Percentiles rank a stretch among this genome's conserved stretches.
phyloP scores from a whole-genome alignment of 2,329 filamentous ascomycete species.

The Zopfia rhizophila region DNA sequence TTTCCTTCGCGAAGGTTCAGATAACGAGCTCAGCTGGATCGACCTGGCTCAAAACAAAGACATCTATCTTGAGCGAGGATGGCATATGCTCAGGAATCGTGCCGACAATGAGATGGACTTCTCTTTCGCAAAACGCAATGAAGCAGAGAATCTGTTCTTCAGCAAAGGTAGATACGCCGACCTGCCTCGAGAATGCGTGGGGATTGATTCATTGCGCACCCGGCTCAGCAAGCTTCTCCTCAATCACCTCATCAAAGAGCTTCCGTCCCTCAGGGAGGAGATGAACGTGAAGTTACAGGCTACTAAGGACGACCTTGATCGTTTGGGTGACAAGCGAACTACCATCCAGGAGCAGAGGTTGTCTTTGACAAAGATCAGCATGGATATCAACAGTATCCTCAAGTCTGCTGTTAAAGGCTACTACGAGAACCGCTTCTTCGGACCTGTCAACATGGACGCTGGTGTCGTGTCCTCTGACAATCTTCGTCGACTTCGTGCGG shows the following conservation, averaged over 20 bases:
- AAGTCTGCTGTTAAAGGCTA: slow-evolving; percentile 62
- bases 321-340: slow-evolving; percentile 61
- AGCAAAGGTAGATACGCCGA: slow-evolving; percentile 35
- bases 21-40: slow-evolving; percentile 55
- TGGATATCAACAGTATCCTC: slow-evolving; percentile 57
- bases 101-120: slow-evolving; percentile 49
- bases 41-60: slow-evolving; percentile 53
- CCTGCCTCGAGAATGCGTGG: slow-evolving; percentile 49
- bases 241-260: slow-evolving; percentile 47
- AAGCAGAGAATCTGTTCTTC: slow-evolving; percentile 51
- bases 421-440: slow-evolving; percentile 65
- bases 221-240: slow-evolving; percentile 64
- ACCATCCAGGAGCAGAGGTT: slow-evolving; percentile 60
- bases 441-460: slow-evolving; percentile 23
- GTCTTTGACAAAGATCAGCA: slow-evolving; percentile 61
- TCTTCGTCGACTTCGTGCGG: slow-evolving; percentile 62
- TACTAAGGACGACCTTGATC: slow-evolving; percentile 48
- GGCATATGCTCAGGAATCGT: slow-evolving; percentile 66
- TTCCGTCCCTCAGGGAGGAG: slow-evolving; percentile 47
- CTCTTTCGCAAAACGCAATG: slow-evolving; percentile 54
- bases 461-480: slow-evolving; percentile 31
- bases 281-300: slow-evolving; percentile 38
- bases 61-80: slow-evolving; percentile 57
- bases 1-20: slow-evolving; percentile 48
- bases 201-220: slow-evolving; percentile 59